These are phyloP conservation scores for Babesia bovis DNA, from an alignment of 169 alveolate species.

Conservation along the genomic window DNA sequence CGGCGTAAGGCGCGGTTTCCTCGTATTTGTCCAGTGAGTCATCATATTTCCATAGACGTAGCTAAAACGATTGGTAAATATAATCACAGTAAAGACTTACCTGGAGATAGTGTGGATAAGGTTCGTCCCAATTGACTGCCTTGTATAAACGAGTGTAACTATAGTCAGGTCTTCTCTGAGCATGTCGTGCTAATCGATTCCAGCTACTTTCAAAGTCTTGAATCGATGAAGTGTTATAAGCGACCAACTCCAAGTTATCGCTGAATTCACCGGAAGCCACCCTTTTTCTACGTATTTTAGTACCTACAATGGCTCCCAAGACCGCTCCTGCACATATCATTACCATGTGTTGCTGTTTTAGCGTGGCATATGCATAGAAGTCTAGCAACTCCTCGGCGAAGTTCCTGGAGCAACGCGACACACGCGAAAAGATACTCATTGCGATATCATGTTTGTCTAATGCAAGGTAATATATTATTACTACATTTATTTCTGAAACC, in stretches of 20 bases:
- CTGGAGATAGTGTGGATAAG: constrained; percentile 69
- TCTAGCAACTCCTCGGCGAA: constrained; percentile 48
- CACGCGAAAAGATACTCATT: neutral
- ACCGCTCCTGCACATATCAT: constrained; percentile 69
- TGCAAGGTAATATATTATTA: too few relatives aligned
- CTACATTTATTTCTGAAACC: neutral
- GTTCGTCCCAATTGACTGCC: constrained; percentile 65
- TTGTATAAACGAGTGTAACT: constrained; percentile 72
- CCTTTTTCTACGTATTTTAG: constrained; percentile 35
- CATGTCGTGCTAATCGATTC: constrained; percentile 59
- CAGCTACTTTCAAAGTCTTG: constrained; percentile 64
- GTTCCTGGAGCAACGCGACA: constrained; percentile 34
- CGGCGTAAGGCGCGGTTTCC: constrained; percentile 7
- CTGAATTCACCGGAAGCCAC: constrained; percentile 72
- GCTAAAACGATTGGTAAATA: constrained; percentile 15
- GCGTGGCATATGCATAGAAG: constrained; percentile 69
- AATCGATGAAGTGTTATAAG: constrained; percentile 59
- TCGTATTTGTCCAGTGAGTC: constrained; percentile 28
- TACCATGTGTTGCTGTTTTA: constrained; percentile 73
- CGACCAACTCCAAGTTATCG: constrained; percentile 71
- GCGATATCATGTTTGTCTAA: constrained; percentile 4
- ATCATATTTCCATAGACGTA: constrained; percentile 56
- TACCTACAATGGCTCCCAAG: constrained; percentile 74
- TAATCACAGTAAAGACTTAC: constrained; percentile 19
- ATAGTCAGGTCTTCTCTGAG: constrained; percentile 72